Conservation (phyloP, 1,284 basidiomycete species). For the Boletus smithii region DNA sequence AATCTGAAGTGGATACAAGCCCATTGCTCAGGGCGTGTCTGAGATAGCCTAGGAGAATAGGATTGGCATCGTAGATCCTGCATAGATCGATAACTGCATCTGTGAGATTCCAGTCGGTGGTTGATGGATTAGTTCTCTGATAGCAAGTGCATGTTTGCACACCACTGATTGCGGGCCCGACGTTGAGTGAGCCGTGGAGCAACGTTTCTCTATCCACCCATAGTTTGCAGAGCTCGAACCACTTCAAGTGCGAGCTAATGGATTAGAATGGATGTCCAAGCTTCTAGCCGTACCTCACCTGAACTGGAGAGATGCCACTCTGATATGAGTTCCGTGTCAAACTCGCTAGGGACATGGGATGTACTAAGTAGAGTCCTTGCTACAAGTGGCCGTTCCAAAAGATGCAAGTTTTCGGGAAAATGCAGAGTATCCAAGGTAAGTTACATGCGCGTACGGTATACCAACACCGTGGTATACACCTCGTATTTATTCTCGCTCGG, state of each 20-base stretch:
- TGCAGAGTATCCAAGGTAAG: too few relatives aligned
- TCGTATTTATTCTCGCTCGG: not conserved
- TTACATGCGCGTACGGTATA: too few relatives aligned
- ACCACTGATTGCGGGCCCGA: constrained; percentile 48
- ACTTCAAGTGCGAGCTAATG: constrained; percentile 39
- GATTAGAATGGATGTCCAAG: constrained; percentile 6
- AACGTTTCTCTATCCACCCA: constrained; percentile 49
- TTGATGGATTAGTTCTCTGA: constrained; percentile 3
- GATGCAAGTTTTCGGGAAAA: too few relatives aligned
- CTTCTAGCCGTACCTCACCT: constrained; percentile 40
- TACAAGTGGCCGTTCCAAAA: not conserved
- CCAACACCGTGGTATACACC: too few relatives aligned
- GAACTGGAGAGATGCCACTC: constrained; percentile 56
- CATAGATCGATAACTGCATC: constrained; percentile 67
- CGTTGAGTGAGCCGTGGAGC: constrained; percentile 32
- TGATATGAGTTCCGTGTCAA: constrained; percentile 70
- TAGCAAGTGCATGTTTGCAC: constrained; percentile 17
- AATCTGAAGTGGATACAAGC: constrained; percentile 54
- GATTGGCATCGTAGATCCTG: constrained; percentile 61
- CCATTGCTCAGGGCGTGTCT: constrained; percentile 54
- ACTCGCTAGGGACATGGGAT: constrained; percentile 58
- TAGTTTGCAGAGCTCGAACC: constrained; percentile 60
- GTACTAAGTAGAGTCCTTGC: not conserved
- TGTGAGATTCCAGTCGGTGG: constrained; percentile 28
- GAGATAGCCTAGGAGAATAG: constrained; percentile 59